Base-by-base conservation (phyloP, 495 filamentous ascomycete genomes). In the Acidomyces sp. region DNA sequence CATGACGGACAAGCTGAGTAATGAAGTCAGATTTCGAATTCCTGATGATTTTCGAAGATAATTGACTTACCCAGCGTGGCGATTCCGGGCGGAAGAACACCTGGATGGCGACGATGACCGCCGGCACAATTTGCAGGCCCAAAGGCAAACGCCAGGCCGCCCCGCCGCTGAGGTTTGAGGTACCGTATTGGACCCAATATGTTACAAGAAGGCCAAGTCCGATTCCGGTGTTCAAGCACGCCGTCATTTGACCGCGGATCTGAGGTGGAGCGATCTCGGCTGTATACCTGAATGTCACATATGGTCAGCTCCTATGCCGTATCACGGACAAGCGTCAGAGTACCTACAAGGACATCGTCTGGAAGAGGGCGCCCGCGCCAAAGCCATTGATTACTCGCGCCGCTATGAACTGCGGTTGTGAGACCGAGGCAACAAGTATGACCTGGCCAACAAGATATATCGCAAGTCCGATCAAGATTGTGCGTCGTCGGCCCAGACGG, bases 1-100 rank as follows among this genome's bases (percentile, higher is more conserved):
- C 60, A 27, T 67, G 55, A 51, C 62, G 64, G 41, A 74, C 61
- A 2, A 69, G 51, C n/a, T n/a, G n/a, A n/a, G n/a, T n/a, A n/a
- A n/a, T n/a, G n/a, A n/a, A n/a, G n/a, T n/a, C n/a, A n/a, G n/a
- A n/a, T n/a, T n/a, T n/a, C n/a, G n/a, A n/a, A n/a, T n/a, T n/a
- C n/a, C n/a, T n/a, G n/a, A n/a, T n/a, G n/a, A n/a, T n/a, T n/a
- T n/a, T n/a, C n/a, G n/a, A n/a, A n/a, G n/a, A n/a, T n/a, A n/a
- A n/a, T n/a, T n/a, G n/a, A n/a, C n/a, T n/a, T n/a, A n/a, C n/a
- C 65, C 62, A 69, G 3, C 66, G 60, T 16, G 59, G 65, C 1
- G 64, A 63, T 53, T 65, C 63, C n/a, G 68, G 58, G 9, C 66
- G 53, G 22, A 61, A 56, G 21, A 62, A 66, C 17, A 69, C 55